Evolutionary conservation across 208 protist species (phyloP).

Genomic region (Herpetomonas muscarum): DNA sequence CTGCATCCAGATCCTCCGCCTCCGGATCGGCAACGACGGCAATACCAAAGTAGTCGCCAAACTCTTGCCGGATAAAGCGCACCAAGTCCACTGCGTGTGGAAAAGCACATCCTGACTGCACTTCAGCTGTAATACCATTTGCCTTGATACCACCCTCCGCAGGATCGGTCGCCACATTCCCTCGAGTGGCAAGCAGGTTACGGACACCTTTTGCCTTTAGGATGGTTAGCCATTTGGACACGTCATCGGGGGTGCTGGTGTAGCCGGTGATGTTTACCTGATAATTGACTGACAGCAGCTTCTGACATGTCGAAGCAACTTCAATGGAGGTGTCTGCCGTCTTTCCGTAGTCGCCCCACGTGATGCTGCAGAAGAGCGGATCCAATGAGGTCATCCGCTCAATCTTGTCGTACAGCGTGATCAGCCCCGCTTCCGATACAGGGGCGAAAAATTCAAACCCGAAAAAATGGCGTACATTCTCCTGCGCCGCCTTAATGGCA

Average conservation of each 20-base stretch:
- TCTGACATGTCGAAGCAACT: conserved; percentile 64
- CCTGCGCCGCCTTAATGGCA: conserved; percentile 57
- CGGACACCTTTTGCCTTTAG: conserved; percentile 80
- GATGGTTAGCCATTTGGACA: conserved; percentile 59
- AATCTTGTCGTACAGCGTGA: conserved; percentile 77
- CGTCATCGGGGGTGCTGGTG: conserved; percentile 47
- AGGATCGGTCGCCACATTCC: too few species aligned
- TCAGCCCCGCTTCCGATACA: conserved; percentile 77
- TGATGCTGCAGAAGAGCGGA: conserved; percentile 92
- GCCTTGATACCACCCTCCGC: too few species aligned
- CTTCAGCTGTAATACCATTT: too few species aligned
- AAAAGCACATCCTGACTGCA: conserved; percentile 59
- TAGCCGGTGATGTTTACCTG: conserved; percentile 94
- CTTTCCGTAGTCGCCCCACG: conserved; percentile 86
- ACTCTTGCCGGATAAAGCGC: conserved; percentile 75
- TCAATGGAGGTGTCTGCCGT: conserved; percentile 81
- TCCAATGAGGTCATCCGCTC: conserved; percentile 76
- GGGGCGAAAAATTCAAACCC: conserved; percentile 93
- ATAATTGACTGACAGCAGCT: conserved; percentile 76
- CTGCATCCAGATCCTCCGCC: conserved; percentile 54
- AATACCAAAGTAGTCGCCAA: conserved; percentile 94
- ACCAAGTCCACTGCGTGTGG: conserved; percentile 90
- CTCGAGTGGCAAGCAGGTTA: conserved; percentile 93
- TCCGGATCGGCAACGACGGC: conserved; percentile 77
- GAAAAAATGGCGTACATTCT: conserved; percentile 56